A percentile compares a stretch with the other conserved stretches of the same genome.
These are phyloP conservation scores for Pisolithus orientalis DNA, from an alignment of 768 basidiomycete species.

Conservation along the genomic window DNA sequence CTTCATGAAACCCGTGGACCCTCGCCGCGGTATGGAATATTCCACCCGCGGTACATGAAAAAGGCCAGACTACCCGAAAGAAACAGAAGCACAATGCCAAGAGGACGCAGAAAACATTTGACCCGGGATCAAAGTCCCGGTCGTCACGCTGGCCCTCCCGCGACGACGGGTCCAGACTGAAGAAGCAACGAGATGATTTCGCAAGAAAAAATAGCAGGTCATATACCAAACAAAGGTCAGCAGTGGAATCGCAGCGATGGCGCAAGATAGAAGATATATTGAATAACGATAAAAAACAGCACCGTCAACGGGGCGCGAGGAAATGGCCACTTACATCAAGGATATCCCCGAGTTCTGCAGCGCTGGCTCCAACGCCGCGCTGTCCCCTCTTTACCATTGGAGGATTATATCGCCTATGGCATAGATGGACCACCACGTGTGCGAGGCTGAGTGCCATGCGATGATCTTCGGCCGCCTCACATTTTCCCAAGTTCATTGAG, in stretches of 20 bases:
- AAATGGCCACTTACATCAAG: constrained; percentile 24
- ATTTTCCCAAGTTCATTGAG: background rate
- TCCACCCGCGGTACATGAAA: background rate
- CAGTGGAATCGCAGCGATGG: background rate
- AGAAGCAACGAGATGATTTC: background rate
- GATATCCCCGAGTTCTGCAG: constrained; percentile 25
- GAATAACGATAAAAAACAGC: background rate
- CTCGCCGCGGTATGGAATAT: background rate
- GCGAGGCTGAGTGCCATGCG: constrained; percentile 17
- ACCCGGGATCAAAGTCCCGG: background rate
- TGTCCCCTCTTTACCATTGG: constrained; percentile 2
- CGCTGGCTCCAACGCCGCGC: constrained; percentile 17
- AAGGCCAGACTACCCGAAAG: background rate
- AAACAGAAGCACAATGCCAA: background rate
- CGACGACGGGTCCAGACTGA: background rate
- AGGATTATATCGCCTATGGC: constrained; percentile 14
- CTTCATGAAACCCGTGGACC: background rate
- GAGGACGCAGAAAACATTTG: background rate
- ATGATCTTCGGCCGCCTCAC: constrained; percentile 3
- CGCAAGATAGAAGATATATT: background rate
- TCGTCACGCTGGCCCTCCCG: background rate
- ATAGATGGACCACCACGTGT: constrained; percentile 18
- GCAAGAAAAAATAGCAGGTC: background rate
- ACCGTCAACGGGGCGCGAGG: background rate
- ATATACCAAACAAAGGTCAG: background rate